A percentile compares a stretch with the other conserved stretches of the same genome.
These are phyloP conservation scores for Coniosporium apollinis DNA, from an alignment of 495 filamentous ascomycete genomes.

Conservation along the genomic window DNA sequence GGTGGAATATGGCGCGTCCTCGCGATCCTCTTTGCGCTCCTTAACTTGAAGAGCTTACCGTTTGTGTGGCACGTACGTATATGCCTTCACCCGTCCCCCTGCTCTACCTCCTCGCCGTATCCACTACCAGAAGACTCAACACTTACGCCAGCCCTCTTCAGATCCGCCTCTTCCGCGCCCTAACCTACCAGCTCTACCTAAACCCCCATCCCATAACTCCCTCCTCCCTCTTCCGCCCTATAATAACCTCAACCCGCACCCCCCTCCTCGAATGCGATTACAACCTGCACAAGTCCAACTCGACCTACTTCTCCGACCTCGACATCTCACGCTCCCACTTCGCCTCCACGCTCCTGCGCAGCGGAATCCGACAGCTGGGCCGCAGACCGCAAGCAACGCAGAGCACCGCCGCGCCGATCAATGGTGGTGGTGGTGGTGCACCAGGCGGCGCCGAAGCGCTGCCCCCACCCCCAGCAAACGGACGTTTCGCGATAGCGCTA, in stretches of 20 bases:
- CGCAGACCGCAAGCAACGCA: conserved; percentile 27
- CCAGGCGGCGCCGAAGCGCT: conserved; percentile 2
- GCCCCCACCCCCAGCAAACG: conserved; percentile 7
- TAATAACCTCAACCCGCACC: conserved; percentile 41
- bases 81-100: background rate
- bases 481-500: conserved; percentile 40
- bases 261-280: conserved; percentile 58
- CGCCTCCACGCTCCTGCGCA: conserved; percentile 40
- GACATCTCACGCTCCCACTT: conserved; percentile 51
- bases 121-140: background rate
- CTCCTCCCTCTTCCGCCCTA: conserved; percentile 42
- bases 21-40: conserved; percentile 34
- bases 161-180: conserved; percentile 46
- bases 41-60: conserved; percentile 59
- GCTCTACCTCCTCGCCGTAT: background rate
- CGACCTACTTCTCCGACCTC: conserved; percentile 59
- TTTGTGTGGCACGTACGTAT: conserved; percentile 58
- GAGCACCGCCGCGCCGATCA: conserved; percentile 17
- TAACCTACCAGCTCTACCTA: conserved; percentile 42
- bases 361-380: conserved; percentile 35
- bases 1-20: conserved; percentile 34
- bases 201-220: conserved; percentile 27
- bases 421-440: conserved; percentile 12
- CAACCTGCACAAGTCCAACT: conserved; percentile 70
- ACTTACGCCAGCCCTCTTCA: conserved; percentile 13